These are phyloP conservation scores for Ogataea paraovalis DNA, from an alignment of 805 yeast genomes.

Conservation along the genomic window DNA sequence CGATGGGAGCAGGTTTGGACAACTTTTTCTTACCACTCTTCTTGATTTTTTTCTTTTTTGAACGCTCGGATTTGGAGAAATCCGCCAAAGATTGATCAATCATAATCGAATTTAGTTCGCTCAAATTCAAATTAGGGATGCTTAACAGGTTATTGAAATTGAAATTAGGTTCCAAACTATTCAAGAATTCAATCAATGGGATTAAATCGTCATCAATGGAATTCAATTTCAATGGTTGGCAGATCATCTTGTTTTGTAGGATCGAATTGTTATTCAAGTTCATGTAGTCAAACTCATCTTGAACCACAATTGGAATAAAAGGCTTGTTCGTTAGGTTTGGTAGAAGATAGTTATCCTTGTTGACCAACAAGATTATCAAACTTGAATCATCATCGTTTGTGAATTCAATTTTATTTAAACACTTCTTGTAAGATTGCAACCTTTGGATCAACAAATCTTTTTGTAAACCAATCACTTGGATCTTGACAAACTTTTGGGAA, in stretches of 20 bases:
- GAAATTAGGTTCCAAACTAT: conserved; percentile 21
- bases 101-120: conserved; percentile 22
- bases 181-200: conserved; percentile 29
- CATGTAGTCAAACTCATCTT: conserved; percentile 3
- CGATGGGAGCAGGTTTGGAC: not conserved
- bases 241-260: conserved; percentile 24
- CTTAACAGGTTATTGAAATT: conserved; percentile 11
- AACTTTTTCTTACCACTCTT: not conserved
- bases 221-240: conserved; percentile 29
- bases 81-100: conserved; percentile 14
- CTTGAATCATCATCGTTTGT: conserved; percentile 21
- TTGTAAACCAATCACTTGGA: conserved; percentile 28
- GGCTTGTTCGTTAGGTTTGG: conserved; percentile 29
- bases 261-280: conserved; percentile 9
- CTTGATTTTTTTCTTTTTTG: not conserved
- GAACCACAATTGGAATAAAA: conserved; percentile 27
- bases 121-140: conserved; percentile 9
- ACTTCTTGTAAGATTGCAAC: conserved; percentile 26
- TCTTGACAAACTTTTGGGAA: conserved; percentile 9
- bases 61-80: conserved; percentile 1
- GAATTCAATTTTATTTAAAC: conserved; percentile 27
- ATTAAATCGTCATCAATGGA: conserved; percentile 30
- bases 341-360: conserved; percentile 25
- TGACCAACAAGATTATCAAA: conserved; percentile 27
- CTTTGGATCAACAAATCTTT: conserved; percentile 19